Evolutionary conservation across 2,329 filamentous ascomycete species (phyloP).

Genomic region (Penicillium crustosum): DNA sequence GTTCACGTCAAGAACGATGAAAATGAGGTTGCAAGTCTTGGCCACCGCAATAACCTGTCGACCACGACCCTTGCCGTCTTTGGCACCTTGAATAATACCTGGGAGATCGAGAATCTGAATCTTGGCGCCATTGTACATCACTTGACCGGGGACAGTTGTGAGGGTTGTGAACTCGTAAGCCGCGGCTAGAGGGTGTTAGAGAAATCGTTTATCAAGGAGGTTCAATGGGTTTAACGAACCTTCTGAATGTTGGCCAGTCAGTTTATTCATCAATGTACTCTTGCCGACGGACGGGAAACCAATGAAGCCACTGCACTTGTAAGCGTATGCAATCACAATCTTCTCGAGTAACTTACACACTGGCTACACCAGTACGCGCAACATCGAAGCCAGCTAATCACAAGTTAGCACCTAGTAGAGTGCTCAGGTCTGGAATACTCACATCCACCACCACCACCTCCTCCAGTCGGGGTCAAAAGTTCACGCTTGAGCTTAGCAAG

Average conservation of each 20-base stretch:
- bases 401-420: constrained; percentile 19
- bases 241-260: constrained; percentile 97
- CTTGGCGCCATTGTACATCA: constrained; percentile 93
- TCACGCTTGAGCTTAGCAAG: constrained; percentile 97
- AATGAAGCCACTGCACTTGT: constrained; percentile 69
- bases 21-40: constrained; percentile 98
- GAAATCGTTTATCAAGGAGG: not conserved
- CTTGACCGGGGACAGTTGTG: constrained; percentile 94
- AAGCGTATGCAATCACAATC: constrained; percentile 12
- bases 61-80: constrained; percentile 96
- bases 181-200: constrained; percentile 57
- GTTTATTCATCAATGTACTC: constrained; percentile 90
- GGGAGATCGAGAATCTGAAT: constrained; percentile 98
- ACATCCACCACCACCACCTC: constrained; percentile 77
- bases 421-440: constrained; percentile 22
- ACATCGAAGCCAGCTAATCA: constrained; percentile 83
- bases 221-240: constrained; percentile 42
- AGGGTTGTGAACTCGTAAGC: constrained; percentile 99
- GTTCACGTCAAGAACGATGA: constrained; percentile 97
- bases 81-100: constrained; percentile 97
- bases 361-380: constrained; percentile 93
- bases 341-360: constrained; percentile 57
- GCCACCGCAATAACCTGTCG: constrained; percentile 98
- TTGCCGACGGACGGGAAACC: constrained; percentile 98
- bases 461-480: constrained; percentile 76